Percentiles rank a stretch among this genome's conserved stretches.
These are phyloP conservation scores for Pleochaeta shiraiana DNA, from an alignment of 2,329 filamentous ascomycete genomes.

Conservation along the genomic window DNA sequence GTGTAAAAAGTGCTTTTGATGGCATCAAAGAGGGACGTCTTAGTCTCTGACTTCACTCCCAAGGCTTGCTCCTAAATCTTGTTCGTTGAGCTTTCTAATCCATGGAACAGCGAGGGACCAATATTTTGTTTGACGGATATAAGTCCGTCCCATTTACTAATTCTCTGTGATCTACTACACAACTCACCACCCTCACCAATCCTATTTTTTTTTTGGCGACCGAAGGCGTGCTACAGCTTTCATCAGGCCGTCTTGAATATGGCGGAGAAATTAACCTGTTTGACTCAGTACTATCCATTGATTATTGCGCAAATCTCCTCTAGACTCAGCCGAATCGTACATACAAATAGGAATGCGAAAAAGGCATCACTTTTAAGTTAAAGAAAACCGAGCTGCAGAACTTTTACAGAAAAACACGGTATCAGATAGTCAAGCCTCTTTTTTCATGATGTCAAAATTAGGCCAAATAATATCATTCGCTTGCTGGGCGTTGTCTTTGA, in stretches of 20 bases:
- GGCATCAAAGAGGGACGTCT: neutral
- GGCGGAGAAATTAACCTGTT: neutral
- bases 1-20: neutral
- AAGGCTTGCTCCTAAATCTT: neutral
- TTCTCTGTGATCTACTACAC: neutral
- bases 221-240: neutral
- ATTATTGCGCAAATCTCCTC: neutral
- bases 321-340: neutral
- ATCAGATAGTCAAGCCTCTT: neutral
- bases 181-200: neutral
- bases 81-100: neutral
- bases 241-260: neutral
- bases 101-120: conserved; percentile 1
- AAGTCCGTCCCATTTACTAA: neutral
- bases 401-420: neutral
- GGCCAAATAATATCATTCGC: neutral
- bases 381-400: neutral
- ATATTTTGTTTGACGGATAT: neutral
- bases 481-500: neutral
- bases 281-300: neutral
- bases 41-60: neutral
- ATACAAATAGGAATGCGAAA: neutral
- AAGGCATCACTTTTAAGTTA: neutral
- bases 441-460: neutral
- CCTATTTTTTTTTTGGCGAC: neutral